phyloP scores from a whole-genome alignment of 306 rosid genomes.

The Sicyos edulis region DNA sequence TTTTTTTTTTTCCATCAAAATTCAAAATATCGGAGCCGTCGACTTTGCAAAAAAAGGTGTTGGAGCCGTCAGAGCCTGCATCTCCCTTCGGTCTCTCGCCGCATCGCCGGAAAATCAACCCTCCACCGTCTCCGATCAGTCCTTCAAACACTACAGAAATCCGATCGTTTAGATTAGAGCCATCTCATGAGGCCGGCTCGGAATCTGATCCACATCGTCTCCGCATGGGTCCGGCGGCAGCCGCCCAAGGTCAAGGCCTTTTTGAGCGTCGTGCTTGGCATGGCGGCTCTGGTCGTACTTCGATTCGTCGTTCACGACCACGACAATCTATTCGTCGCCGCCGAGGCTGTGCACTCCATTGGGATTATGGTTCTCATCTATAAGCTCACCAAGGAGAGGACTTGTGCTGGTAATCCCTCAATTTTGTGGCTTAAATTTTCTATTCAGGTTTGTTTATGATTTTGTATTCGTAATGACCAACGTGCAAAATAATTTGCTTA shows the following conservation, averaged over 20 bases:
- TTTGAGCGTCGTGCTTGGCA: constrained; percentile 71
- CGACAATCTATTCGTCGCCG: constrained; percentile 85
- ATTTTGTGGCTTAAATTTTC: too few species aligned
- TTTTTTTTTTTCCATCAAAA: too few species aligned
- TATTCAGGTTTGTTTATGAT: background rate
- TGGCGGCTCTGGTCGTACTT: constrained; percentile 70
- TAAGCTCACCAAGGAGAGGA: constrained; percentile 84
- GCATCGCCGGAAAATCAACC: constrained; percentile 33
- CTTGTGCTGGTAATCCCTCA: constrained; percentile 95
- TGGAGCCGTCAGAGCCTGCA: background rate
- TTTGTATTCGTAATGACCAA: background rate
- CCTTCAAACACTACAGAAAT: background rate
- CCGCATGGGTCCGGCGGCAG: constrained; percentile 71
- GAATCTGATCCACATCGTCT: constrained; percentile 49
- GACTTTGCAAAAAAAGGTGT: background rate
- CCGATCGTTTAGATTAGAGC: background rate
- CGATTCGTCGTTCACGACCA: constrained; percentile 84
- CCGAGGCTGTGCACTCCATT: constrained; percentile 83
- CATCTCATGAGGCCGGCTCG: constrained; percentile 44
- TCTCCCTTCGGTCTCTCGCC: constrained; percentile 20
- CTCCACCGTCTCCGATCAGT: background rate
- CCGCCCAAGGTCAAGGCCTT: constrained; percentile 91
- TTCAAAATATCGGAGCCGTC: too few species aligned
- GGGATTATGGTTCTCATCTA: constrained; percentile 83
- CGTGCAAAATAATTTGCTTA: background rate